Percentiles rank a stretch among this genome's conserved stretches.
Evolutionary conservation across 495 filamentous ascomycete species (phyloP).

Genomic region (Penicillium bialowiezense): DNA sequence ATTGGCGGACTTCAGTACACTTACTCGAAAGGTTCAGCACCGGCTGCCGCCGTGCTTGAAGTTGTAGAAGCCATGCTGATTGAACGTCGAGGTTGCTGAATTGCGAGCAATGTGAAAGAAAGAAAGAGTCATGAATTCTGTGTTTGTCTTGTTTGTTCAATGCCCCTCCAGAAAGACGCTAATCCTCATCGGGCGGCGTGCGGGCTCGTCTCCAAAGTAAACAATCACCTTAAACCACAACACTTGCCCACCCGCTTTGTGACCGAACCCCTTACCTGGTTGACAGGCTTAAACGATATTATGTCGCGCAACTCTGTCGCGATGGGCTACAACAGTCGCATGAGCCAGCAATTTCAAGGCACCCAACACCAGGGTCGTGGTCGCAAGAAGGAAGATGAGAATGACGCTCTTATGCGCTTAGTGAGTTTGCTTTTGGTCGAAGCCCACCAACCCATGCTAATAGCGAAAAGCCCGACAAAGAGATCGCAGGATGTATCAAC

Average conservation of each 20-base stretch:
- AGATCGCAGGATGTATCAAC: constrained; percentile 94
- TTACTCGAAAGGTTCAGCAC: constrained; percentile 44
- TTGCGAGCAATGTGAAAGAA: constrained; percentile 4
- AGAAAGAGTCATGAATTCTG: constrained; percentile 35
- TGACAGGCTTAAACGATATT: not conserved
- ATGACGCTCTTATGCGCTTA: constrained; percentile 86
- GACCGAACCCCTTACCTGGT: constrained; percentile 8
- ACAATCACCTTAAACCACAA: constrained; percentile 37
- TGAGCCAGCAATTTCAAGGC: constrained; percentile 65
- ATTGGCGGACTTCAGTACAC: constrained; percentile 7
- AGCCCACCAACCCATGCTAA: constrained; percentile 12
- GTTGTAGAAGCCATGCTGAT: constrained; percentile 36
- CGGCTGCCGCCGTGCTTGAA: constrained; percentile 20
- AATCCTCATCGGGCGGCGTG: constrained; percentile 34
- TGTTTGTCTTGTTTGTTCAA: constrained; percentile 45
- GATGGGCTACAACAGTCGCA: constrained; percentile 67
- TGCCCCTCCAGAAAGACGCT: constrained; percentile 36
- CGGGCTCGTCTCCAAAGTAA: constrained; percentile 31
- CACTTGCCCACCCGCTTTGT: constrained; percentile 4
- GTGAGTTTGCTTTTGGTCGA: constrained; percentile 36
- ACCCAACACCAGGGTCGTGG: constrained; percentile 59
- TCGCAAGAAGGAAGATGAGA: constrained; percentile 77
- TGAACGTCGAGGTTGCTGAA: not conserved
- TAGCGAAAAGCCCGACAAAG: constrained; percentile 61
- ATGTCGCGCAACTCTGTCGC: constrained; percentile 6